Base-by-base conservation (phyloP, 257 asterid genomes). In the Solanum medicagineum region DNA sequence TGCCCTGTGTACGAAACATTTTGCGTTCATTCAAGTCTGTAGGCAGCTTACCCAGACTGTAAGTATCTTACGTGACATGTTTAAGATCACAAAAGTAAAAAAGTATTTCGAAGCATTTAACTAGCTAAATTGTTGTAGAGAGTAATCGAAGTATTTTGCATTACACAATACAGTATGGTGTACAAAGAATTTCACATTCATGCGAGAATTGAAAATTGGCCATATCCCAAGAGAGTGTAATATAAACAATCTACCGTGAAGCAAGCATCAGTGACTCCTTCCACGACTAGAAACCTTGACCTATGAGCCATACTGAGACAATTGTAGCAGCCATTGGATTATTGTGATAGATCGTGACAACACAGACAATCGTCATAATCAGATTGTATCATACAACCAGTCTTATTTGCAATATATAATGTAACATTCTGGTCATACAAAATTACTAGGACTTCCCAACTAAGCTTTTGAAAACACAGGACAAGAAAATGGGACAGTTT, bases 371-470 rank as follows among this genome's bases (percentile, higher is more conserved):
- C 11, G 15, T 79, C 65, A 53, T 16, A 79, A 79, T 79, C 22
- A 79, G 19, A 53, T 53, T 26, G 83, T 29, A 77, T 24, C 51
- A 26, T 75, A 79, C 83, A 53, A 79, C 45, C 83, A 16, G 17
- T 79, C 83, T 79, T 79, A 79, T 79, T 53, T 53, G 49, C 65
- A 47, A 49, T 51, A 24, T 15, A 26, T 15, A 77, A 77, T 51
- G 10, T 77, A 77, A 5, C 83, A 26, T 79, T 53, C 26, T 79
- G 7, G 83, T 79, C 24, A 79, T 53, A 79, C 83, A 79, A 53
- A 79, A 5, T 20, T 1, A 73, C 40, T 22, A n/a, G 57, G 57
- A 45, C 81, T 73, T 11, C 0, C 13, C 20, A 73, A 53, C 1
- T 51, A 40, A 14, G 10, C 62, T 51, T 47, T 49, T 2, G 53